Evolutionary conservation across 208 protist species (phyloP), one percentile per base, ranked within the genome.

Genomic region (Crithidia fasciculata): DNA sequence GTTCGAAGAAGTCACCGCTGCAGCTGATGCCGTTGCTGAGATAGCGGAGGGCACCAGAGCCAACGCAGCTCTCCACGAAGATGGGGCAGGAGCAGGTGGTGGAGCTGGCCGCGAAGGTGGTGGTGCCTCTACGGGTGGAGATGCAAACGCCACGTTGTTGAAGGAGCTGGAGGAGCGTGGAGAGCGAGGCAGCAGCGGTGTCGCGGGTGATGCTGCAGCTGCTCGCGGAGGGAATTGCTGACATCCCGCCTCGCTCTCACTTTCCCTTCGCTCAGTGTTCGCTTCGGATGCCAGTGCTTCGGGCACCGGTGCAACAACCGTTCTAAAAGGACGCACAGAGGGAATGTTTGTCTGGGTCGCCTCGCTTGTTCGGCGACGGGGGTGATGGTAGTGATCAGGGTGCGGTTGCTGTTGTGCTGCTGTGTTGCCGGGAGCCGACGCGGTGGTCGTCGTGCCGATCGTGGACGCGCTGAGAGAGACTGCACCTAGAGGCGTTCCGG

Each of bases 391-490:
- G 6, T 9, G 7, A 16, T 9, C n/a, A 50, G 58, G 41, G 10
- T 12, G 6, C n/a, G 52, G 16, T n/a, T 19, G 52, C 52, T 6
- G 8, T 2, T 9, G 28, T 28, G 56, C 56, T 44, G 56, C 56
- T 40, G 36, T 3, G 3, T 16, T 37, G 3, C 44, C 8, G 18
- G 36, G 4, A 8, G 41, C n/a, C 4, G 45, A 43, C 13, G 45
- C 36, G 4, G 61, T 41, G 43, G 61, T 43, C 40, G 44, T 41
- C 5, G 61, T 66, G 50, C 57, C 50, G 49, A 68, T 68, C 19
- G 62, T 45, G 49, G 49, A 57, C 4, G 62, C 62, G 62, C 37
- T 68, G 62, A 57, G 62, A 4, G 62, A 68, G 3, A 49, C 7
- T 43, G 45, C 50, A 6, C 37, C 19, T 6, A 37, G 36, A 3